phyloP scores from a whole-genome alignment of 371 early-diverging fungal species.

The Vairimorpha apis region DNA sequence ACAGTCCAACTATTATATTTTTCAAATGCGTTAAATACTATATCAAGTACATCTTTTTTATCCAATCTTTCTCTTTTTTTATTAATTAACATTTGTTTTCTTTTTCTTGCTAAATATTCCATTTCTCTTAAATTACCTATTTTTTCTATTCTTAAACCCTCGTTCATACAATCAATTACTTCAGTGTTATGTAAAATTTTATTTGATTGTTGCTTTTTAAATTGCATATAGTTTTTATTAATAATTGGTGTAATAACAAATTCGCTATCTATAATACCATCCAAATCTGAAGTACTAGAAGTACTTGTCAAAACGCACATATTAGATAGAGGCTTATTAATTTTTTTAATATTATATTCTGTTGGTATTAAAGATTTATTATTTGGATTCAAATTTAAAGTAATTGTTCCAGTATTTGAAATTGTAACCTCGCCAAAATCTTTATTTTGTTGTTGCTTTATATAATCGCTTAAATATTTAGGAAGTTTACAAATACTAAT shows the following conservation, averaged over 20 bases:
- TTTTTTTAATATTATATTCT: constrained; percentile 35
- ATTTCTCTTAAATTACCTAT: constrained; percentile 58
- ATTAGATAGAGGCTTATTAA: constrained; percentile 8
- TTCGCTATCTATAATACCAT: constrained; percentile 57
- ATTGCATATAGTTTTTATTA: constrained; percentile 60
- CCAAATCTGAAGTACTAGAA: constrained; percentile 33
- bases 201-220: constrained; percentile 45
- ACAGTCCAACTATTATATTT: constrained; percentile 62
- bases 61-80: constrained; percentile 64
- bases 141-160: constrained; percentile 56
- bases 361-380: constrained; percentile 30
- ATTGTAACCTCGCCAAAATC: constrained; percentile 43
- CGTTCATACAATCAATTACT: constrained; percentile 58
- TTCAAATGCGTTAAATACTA: constrained; percentile 65
- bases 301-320: constrained; percentile 41
- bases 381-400: background rate
- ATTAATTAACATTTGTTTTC: constrained; percentile 60
- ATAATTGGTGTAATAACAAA: constrained; percentile 57
- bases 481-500: constrained; percentile 59
- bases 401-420: background rate
- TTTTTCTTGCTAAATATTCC: constrained; percentile 59
- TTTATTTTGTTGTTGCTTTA: constrained; percentile 11
- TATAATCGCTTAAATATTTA: constrained; percentile 46
- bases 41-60: constrained; percentile 61
- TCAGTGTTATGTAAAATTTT: background rate